phyloP scores from a whole-genome alignment of 305 asterid species.

The Fraxinus sp. region DNA sequence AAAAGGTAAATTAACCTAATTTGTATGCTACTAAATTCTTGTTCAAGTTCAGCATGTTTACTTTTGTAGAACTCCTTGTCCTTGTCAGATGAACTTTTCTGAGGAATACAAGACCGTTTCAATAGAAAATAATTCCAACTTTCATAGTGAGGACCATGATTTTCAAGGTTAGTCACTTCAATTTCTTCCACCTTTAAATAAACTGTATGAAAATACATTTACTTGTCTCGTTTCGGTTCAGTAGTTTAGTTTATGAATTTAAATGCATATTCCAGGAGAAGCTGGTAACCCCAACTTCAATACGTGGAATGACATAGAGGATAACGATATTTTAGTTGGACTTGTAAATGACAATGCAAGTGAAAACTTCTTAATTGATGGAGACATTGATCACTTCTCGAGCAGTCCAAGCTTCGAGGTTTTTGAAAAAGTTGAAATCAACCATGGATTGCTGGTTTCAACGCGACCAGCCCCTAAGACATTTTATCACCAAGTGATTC shows the following conservation, averaged over 20 bases:
- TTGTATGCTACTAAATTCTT: not conserved
- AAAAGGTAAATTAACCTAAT: slow-evolving; percentile 44
- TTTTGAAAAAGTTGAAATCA: slow-evolving; percentile 58
- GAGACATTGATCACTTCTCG: slow-evolving; percentile 57
- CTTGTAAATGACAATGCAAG: slow-evolving; percentile 31
- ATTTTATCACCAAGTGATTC: slow-evolving; percentile 71
- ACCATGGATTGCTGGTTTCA: slow-evolving; percentile 72
- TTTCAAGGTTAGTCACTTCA: slow-evolving; percentile 52
- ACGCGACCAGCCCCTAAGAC: slow-evolving; percentile 73
- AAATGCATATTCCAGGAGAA: slow-evolving; percentile 47
- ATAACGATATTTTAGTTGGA: slow-evolving; percentile 39
- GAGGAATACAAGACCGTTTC: slow-evolving; percentile 71
- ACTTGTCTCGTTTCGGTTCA: not conserved
- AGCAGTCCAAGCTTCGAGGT: slow-evolving; percentile 57
- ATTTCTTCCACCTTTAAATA: not conserved
- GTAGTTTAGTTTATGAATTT: not conserved
- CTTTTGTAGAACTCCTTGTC: slow-evolving; percentile 1
- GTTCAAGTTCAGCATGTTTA: not conserved
- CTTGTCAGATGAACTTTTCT: slow-evolving; percentile 45
- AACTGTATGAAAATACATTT: not conserved
- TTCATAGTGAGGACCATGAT: slow-evolving; percentile 31
- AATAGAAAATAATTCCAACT: slow-evolving; percentile 48
- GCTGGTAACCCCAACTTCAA: slow-evolving; percentile 36
- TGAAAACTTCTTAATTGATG: slow-evolving; percentile 57
- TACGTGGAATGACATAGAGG: slow-evolving; percentile 28